Evolutionary conservation across 2,329 filamentous ascomycete species (phyloP), one percentile per base, ranked within the genome.

Genomic region (Trichoderma cornu-damae): DNA sequence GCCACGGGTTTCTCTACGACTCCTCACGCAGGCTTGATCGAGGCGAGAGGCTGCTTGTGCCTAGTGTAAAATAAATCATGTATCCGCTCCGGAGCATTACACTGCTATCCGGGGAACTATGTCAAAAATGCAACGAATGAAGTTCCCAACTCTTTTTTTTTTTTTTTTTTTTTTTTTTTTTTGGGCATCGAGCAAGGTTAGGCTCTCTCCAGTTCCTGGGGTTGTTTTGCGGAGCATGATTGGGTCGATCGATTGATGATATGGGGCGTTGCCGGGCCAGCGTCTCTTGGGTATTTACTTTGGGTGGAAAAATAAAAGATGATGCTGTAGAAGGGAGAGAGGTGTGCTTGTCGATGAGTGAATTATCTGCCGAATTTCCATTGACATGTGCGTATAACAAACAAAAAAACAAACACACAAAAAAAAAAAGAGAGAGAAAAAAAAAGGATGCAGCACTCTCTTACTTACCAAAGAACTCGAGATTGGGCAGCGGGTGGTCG

Each of bases 241-340:
- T 53, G 55, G 58, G 24, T 51, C 46, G 43, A 42, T 47, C 16
- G 42, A 26, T 6, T 6, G 43, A n/a, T n/a, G 11, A n/a, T 18
- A 49, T n/a, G 51, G 59, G 42, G 51, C 56, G 61, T 64, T 64
- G 63, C 57, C 43, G 20, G 62, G 62, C 49, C 58, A 61, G 56
- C 40, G 12, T 30, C 28, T 30, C 28, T 6, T 30, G n/a, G n/a
- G n/a, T 28, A 12, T 11, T 6, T 70, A 35, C 68, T 72, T 70
- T 37, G 47, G 34, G 68, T 69, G 71, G 69, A 72, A 66, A 49
- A 22, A 14, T 5, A 9, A 6, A 14, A 35, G 22, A 8, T 8
- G 14, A 11, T 37, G 3, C 4, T 9, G 11, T 34, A 34, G n/a
- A 28, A 7, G 11, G 11, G 9, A 12, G 4, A 26, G 24, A 35